These are phyloP conservation scores for Diaporthe capsici DNA, from an alignment of 2,329 filamentous ascomycete species.

Conservation along the genomic window DNA sequence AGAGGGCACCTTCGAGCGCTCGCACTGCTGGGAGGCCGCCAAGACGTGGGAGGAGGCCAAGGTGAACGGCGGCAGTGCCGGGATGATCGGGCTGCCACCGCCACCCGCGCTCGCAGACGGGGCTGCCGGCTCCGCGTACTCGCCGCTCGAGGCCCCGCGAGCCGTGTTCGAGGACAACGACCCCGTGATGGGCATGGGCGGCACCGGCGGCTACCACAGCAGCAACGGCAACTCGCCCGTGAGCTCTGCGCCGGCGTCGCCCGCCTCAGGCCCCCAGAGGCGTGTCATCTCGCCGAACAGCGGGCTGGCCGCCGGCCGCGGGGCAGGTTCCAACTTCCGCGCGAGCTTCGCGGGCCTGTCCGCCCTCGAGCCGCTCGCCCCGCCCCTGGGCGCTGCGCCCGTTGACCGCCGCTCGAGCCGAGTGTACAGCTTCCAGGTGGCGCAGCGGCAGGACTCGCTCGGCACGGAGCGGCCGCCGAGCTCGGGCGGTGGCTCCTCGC, in stretches of 20 bases:
- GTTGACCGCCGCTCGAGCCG: conserved; percentile 42
- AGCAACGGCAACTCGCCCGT: conserved; percentile 43
- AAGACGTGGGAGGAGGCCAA: conserved; percentile 60
- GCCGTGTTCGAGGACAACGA: conserved; percentile 50
- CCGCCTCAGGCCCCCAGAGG: conserved; percentile 36
- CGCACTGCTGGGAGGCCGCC: conserved; percentile 69
- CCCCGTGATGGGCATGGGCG: conserved; percentile 34
- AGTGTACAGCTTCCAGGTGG: conserved; percentile 39
- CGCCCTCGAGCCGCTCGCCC: conserved; percentile 51
- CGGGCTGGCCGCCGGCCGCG: conserved; percentile 40
- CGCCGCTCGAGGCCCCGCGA: conserved; percentile 48
- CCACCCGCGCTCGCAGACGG: conserved; percentile 34
- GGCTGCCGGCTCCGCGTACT: conserved; percentile 38
- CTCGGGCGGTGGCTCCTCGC: conserved; percentile 28
- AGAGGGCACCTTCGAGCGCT: conserved; percentile 72
- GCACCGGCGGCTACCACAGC: conserved; percentile 40
- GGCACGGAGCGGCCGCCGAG: conserved; percentile 21
- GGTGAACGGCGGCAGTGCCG: conserved; percentile 40
- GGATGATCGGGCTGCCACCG: conserved; percentile 47
- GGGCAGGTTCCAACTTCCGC: conserved; percentile 47
- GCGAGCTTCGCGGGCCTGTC: conserved; percentile 51
- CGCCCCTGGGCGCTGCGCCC: conserved; percentile 35
- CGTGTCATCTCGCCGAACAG: conserved; percentile 36
- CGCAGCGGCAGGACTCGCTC: conserved; percentile 32
- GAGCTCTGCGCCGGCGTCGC: conserved; percentile 39